Percentiles rank a stretch among this genome's conserved stretches.
These are phyloP conservation scores for Trichoderma sp. DNA, from an alignment of 2,329 filamentous ascomycete genomes.

Conservation along the genomic window DNA sequence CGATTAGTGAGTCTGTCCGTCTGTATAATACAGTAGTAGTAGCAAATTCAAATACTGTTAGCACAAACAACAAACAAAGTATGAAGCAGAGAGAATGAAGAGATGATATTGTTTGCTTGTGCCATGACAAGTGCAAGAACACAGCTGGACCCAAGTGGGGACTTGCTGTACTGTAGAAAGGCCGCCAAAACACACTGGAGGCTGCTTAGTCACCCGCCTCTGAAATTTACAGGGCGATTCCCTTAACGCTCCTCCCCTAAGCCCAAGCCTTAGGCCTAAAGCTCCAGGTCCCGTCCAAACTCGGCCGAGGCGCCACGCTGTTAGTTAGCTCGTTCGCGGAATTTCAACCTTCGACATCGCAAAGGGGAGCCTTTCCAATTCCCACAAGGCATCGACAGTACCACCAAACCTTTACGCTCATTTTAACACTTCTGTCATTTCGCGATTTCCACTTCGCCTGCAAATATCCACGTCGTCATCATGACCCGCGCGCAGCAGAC, in stretches of 20 bases:
- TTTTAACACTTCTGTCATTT: not conserved
- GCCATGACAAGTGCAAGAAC: not conserved
- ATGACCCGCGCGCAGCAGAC: constrained; percentile 97
- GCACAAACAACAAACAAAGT: not conserved
- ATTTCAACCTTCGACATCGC: not conserved
- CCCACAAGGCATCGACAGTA: not conserved
- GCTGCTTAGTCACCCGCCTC: constrained; percentile 13
- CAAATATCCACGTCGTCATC: constrained; percentile 35
- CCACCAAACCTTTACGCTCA: not conserved
- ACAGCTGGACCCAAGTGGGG: not conserved
- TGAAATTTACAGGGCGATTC: not conserved
- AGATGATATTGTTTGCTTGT: not conserved
- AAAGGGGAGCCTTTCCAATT: not conserved
- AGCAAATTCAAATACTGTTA: not conserved
- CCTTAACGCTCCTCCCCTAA: constrained; percentile 9
- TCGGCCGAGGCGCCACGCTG: constrained; percentile 11
- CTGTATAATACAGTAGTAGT: not conserved
- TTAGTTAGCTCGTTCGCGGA: not conserved
- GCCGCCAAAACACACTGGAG: not conserved
- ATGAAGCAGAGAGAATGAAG: not conserved
- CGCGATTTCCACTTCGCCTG: not conserved
- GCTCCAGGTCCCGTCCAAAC: not conserved
- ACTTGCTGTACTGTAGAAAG: not conserved
- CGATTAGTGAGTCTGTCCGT: not conserved
- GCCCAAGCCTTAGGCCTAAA: not conserved